phyloP scores from a whole-genome alignment of 441 rosid species.

The Euphorbia corollata region DNA sequence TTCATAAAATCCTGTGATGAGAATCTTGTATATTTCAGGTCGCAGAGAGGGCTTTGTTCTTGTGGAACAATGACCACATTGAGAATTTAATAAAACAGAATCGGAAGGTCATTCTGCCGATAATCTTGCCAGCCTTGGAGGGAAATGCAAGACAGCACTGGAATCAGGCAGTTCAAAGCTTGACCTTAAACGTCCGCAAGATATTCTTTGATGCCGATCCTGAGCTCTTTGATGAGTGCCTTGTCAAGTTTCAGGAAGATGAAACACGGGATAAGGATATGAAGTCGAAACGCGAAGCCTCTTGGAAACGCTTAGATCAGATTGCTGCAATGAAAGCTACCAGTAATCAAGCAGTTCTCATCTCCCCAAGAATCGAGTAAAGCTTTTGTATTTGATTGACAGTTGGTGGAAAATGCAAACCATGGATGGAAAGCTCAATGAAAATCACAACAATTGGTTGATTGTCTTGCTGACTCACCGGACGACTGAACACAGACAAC shows the following conservation, averaged over 20 bases:
- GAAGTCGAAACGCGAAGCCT: slow-evolving; percentile 47
- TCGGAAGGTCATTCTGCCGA: slow-evolving; percentile 62
- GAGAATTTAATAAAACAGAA: slow-evolving; percentile 75
- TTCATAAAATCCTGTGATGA: background rate
- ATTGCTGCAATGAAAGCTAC: slow-evolving; percentile 62
- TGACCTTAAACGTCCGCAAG: slow-evolving; percentile 77
- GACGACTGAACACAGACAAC: slow-evolving; percentile 8
- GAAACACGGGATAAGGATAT: slow-evolving; percentile 48
- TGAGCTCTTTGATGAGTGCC: slow-evolving; percentile 70
- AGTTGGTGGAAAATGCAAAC: slow-evolving; percentile 20
- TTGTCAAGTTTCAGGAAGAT: slow-evolving; percentile 55
- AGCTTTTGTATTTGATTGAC: slow-evolving; percentile 11
- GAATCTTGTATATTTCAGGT: slow-evolving; percentile 34
- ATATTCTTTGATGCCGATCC: slow-evolving; percentile 63
- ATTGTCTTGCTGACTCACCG: slow-evolving; percentile 17
- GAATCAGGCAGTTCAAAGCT: slow-evolving; percentile 81
- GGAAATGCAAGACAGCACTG: slow-evolving; percentile 68
- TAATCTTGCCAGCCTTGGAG: slow-evolving; percentile 76
- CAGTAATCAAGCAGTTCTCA: slow-evolving; percentile 43
- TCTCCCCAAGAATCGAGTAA: slow-evolving; percentile 25
- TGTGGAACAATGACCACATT: slow-evolving; percentile 89
- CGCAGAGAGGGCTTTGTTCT: slow-evolving; percentile 81
- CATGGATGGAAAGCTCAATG: slow-evolving; percentile 13
- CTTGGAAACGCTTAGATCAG: slow-evolving; percentile 74
- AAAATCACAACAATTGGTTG: slow-evolving; percentile 6